Base-by-base conservation (phyloP, 306 rosid species). In the Arachis stenosperma region DNA sequence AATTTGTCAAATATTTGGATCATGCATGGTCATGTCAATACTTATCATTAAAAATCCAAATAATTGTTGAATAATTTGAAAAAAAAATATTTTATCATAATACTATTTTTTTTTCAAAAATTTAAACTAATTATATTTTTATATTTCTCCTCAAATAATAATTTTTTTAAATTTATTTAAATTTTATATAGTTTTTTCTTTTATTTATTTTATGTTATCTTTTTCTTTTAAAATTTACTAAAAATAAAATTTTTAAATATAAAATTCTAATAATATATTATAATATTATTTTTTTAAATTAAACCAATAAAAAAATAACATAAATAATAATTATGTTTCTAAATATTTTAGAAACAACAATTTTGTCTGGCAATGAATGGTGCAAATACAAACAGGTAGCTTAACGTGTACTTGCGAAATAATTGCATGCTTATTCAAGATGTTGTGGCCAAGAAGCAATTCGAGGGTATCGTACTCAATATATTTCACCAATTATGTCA, bases 381-480 rank as follows among this genome's bases (percentile, higher is more conserved):
- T 57, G 62, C 67, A 59, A 29, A 59, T 50, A 12, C 56, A 55
- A 42, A 42, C 36, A 33, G 52, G 44, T 6, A 52, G 40, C 40
- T 8, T 53, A 39, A 39, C 39, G 15, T 54, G 53, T 27, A 17
- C 3, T 41, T 22, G 39, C 9, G 37, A 74, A 64, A 54, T 63
- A 62, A 39, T 40, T 29, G 46, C 43, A 42, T 43, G n/a, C 55
- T 33, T 33, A 59, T 59, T 14, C 11, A 73, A 73, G 70, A 51
- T 50, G 55, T 44, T 74, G 17, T 42, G 57, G 78, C 46, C 57
- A 74, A 37, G 11, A 39, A 70, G 56, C 77, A 59, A 27, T 71
- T 46, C 43, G 29, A 44, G 17, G 33, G 57, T 33, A 33, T 33
- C 37, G 4, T 33, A 33, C 37, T 33, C 4, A 33, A 33, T 33